These are phyloP conservation scores for Sporisorium graminicola DNA, from an alignment of 1,284 basidiomycete genomes.

Conservation along the genomic window DNA sequence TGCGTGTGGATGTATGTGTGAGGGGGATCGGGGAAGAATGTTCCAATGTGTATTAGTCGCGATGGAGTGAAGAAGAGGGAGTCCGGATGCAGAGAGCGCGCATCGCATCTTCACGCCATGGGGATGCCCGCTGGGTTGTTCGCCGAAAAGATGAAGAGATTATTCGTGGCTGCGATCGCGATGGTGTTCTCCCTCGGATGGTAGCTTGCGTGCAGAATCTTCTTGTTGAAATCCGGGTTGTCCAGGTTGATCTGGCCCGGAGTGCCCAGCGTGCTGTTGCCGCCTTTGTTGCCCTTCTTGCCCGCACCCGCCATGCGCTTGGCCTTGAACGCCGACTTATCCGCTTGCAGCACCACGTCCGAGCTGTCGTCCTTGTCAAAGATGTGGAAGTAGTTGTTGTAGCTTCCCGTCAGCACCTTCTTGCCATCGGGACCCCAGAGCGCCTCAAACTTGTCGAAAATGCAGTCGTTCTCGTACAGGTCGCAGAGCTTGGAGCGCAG, in stretches of 20 bases:
- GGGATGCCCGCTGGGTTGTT: conserved; percentile 59
- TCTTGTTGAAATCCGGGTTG: conserved; percentile 87
- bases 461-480: conserved; percentile 99
- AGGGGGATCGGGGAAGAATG: too few species aligned
- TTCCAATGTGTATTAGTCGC: not conserved
- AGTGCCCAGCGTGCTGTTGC: conserved; percentile 78
- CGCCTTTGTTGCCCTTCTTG: conserved; percentile 78
- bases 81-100: not conserved
- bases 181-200: conserved; percentile 98
- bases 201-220: conserved; percentile 88
- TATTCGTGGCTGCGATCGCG: conserved; percentile 72
- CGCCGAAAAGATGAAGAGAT: conserved; percentile 74
- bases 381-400: conserved; percentile 99
- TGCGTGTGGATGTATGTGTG: not conserved
- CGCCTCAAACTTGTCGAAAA: conserved; percentile 95
- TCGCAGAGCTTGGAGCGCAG: conserved; percentile 97
- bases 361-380: conserved; percentile 91
- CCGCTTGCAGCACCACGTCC: conserved; percentile 95
- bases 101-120: conserved; percentile 35
- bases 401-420: conserved; percentile 82
- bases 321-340: conserved; percentile 99
- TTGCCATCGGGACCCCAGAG: conserved; percentile 67
- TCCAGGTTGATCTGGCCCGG: conserved; percentile 70
- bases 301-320: conserved; percentile 86
- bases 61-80: too few species aligned